Conservation (phyloP, 1,284 basidiomycete genomes). For the Ustilago esculenta region DNA sequence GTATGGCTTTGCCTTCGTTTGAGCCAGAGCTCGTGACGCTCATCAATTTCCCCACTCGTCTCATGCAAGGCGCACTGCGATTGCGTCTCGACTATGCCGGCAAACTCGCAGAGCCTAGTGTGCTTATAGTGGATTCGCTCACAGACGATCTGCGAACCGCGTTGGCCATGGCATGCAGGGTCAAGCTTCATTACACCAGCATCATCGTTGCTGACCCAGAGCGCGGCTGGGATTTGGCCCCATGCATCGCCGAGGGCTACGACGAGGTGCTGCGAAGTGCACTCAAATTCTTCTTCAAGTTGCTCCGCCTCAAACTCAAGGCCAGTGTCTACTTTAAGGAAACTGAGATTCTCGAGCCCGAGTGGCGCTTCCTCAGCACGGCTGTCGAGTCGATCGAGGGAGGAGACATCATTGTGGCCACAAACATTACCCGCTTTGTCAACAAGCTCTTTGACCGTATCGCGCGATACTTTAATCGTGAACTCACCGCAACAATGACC, state of each 20-base stretch:
- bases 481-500: slow-evolving; percentile 79
- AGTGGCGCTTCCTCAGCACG: slow-evolving; percentile 94
- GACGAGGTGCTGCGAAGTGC: slow-evolving; percentile 88
- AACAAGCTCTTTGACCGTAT: slow-evolving; percentile 74
- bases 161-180: slow-evolving; percentile 89
- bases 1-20: slow-evolving; percentile 91
- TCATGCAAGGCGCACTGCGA: slow-evolving; percentile 89
- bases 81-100: slow-evolving; percentile 89
- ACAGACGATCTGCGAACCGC: slow-evolving; percentile 91
- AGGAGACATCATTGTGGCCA: slow-evolving; percentile 87
- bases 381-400: slow-evolving; percentile 88
- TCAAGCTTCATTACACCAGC: slow-evolving; percentile 92
- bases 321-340: slow-evolving; percentile 97
- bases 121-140: slow-evolving; percentile 90
- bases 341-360: slow-evolving; percentile 93
- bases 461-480: slow-evolving; percentile 91
- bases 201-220: slow-evolving; percentile 84
- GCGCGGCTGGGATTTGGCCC: slow-evolving; percentile 86
- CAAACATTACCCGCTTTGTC: slow-evolving; percentile 62
- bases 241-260: slow-evolving; percentile 87
- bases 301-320: slow-evolving; percentile 95
- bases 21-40: slow-evolving; percentile 90
- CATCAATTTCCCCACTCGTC: slow-evolving; percentile 91
- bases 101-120: slow-evolving; percentile 83
- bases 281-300: slow-evolving; percentile 87